Evolutionary conservation across 192 early-diverging fungal genomes (phyloP).

Genomic region (Entomortierella beljakovae): DNA sequence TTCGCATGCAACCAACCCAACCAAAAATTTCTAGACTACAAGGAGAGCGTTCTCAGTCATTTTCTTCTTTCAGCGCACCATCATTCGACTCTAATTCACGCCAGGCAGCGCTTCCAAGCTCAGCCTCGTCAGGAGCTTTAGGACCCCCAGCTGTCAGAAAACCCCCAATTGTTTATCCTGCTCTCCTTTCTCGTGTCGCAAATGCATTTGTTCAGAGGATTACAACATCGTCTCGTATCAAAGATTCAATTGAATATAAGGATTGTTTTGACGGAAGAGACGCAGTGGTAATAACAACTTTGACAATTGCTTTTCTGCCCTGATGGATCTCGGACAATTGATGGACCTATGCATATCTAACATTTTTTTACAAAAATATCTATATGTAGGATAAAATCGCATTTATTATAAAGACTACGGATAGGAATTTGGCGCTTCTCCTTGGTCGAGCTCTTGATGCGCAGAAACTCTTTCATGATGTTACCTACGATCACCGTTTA

Average conservation of each 20-base stretch:
- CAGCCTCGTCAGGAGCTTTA: slow-evolving; percentile 22
- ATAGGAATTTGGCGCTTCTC: slow-evolving; percentile 88
- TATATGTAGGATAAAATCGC: slow-evolving; percentile 76
- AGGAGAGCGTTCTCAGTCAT: slow-evolving; percentile 46
- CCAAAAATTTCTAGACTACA: slow-evolving; percentile 33
- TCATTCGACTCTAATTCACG: slow-evolving; percentile 24
- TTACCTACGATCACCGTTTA: slow-evolving; percentile 86
- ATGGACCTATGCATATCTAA: too few relatives aligned
- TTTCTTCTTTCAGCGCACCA: slow-evolving; percentile 36
- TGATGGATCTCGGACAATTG: too few relatives aligned
- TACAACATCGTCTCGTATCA: slow-evolving; percentile 70
- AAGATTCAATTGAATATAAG: slow-evolving; percentile 86
- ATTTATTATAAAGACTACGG: slow-evolving; percentile 82
- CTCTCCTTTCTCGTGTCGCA: slow-evolving; percentile 78
- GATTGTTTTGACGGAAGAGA: slow-evolving; percentile 89
- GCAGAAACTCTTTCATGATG: slow-evolving; percentile 94
- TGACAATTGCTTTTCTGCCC: slow-evolving; percentile 1
- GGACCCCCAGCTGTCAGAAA: slow-evolving; percentile 32
- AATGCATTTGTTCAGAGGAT: slow-evolving; percentile 70
- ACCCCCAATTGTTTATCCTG: slow-evolving; percentile 75
- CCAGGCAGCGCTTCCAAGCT: slow-evolving; percentile 24
- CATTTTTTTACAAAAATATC: slow-evolving; percentile 3
- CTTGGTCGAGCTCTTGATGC: slow-evolving; percentile 90
- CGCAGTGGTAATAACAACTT: slow-evolving; percentile 73
- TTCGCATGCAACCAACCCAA: slow-evolving; percentile 39